Conservation (phyloP, 2,329 filamentous ascomycete species). For the Ophiostoma pallidulum region DNA sequence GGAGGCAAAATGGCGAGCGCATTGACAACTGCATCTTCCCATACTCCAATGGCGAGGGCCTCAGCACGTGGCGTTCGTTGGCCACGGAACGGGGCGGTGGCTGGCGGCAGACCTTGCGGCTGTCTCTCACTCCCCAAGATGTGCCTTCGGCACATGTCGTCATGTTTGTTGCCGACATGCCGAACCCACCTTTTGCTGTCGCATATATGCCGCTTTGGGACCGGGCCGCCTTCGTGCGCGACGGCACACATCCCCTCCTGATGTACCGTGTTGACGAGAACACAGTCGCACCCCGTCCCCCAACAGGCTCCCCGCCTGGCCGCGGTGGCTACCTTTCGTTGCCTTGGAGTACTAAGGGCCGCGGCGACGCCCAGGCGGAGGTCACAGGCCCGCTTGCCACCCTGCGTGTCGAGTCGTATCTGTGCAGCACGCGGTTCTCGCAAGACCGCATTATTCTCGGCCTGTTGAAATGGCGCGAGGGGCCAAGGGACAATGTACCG, state of each 20-base stretch:
- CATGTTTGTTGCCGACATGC: constrained; percentile 80
- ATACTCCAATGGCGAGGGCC: constrained; percentile 66
- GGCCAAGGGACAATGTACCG: constrained; percentile 60
- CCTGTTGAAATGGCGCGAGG: constrained; percentile 77
- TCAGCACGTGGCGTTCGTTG: constrained; percentile 83
- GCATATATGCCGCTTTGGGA: constrained; percentile 94
- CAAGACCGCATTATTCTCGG: constrained; percentile 82
- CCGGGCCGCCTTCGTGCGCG: constrained; percentile 76
- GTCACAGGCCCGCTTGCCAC: constrained; percentile 71
- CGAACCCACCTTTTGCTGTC: constrained; percentile 80
- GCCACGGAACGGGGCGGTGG: constrained; percentile 67
- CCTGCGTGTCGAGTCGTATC: constrained; percentile 70
- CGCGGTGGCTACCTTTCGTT: constrained; percentile 80
- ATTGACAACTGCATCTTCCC: constrained; percentile 83
- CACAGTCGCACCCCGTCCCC: constrained; percentile 59
- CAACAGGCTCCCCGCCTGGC: constrained; percentile 32
- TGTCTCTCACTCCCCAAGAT: constrained; percentile 69
- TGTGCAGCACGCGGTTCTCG: constrained; percentile 91
- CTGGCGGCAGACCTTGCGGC: constrained; percentile 82
- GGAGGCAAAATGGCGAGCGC: constrained; percentile 65
- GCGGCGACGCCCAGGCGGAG: constrained; percentile 60
- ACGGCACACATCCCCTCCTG: constrained; percentile 71
- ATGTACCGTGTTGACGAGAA: constrained; percentile 89
- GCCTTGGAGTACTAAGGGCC: constrained; percentile 64
- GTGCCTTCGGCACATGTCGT: constrained; percentile 78